These are phyloP conservation scores for Echinosophora koreensis DNA, from an alignment of 306 rosid genomes.

Conservation along the genomic window DNA sequence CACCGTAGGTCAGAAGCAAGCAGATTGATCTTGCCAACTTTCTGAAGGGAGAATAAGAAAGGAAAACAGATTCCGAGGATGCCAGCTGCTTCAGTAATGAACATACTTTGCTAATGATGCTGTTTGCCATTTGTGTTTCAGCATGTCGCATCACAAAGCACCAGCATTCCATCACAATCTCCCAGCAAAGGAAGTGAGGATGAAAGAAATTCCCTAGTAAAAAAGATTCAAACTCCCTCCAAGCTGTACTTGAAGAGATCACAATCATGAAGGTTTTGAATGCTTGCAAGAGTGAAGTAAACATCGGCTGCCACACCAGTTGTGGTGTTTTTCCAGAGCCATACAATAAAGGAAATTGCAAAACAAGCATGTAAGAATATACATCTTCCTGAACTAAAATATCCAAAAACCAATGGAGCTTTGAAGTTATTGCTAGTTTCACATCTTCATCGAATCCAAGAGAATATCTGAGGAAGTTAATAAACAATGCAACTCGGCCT, in stretches of 20 bases:
- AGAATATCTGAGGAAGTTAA: slow-evolving; percentile 69
- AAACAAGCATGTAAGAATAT: slow-evolving; percentile 71
- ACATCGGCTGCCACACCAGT: slow-evolving; percentile 73
- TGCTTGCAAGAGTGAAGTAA: slow-evolving; percentile 70
- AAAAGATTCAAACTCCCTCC: slow-evolving; percentile 75
- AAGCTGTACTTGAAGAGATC: slow-evolving; percentile 70
- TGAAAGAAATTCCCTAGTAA: slow-evolving; percentile 84
- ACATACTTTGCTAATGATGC: slow-evolving; percentile 61
- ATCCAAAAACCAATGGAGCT: slow-evolving; percentile 77
- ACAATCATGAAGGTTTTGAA: slow-evolving; percentile 78
- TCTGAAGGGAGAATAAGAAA: slow-evolving; percentile 68
- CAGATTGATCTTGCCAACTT: slow-evolving; percentile 80
- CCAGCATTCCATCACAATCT: slow-evolving; percentile 92
- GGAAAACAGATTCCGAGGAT: slow-evolving; percentile 67
- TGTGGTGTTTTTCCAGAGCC: slow-evolving; percentile 65
- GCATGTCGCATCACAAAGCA: slow-evolving; percentile 82
- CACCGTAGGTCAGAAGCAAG: slow-evolving; percentile 66
- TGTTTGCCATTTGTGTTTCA: slow-evolving; percentile 63
- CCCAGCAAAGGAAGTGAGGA: slow-evolving; percentile 94
- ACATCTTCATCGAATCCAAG: slow-evolving; percentile 59
- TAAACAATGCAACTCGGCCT: slow-evolving; percentile 67
- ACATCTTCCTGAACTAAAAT: slow-evolving; percentile 71
- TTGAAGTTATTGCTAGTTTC: slow-evolving; percentile 59
- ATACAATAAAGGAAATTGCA: slow-evolving; percentile 66
- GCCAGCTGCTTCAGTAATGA: slow-evolving; percentile 73